phyloP scores from a whole-genome alignment of 1,284 basidiomycete genomes.

The Tranzscheliella williamsii region DNA sequence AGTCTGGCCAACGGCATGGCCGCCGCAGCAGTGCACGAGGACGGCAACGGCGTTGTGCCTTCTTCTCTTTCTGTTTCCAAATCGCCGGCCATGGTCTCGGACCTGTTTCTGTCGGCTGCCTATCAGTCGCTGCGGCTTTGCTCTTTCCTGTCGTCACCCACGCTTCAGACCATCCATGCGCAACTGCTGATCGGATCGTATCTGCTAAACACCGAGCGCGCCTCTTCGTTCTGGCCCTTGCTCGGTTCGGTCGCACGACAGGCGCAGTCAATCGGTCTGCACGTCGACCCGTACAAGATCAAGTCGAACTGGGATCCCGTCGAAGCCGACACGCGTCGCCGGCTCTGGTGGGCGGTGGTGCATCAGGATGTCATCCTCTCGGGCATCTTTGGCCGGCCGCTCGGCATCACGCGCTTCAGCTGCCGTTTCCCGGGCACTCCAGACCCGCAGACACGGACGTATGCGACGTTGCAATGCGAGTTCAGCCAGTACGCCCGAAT shows the following conservation, averaged over 20 bases:
- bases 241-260: constrained; percentile 34
- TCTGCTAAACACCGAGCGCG: constrained; percentile 33
- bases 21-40: too few relatives aligned
- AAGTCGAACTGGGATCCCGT: constrained; percentile 21
- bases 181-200: constrained; percentile 37
- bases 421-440: constrained; percentile 13
- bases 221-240: constrained; percentile 33
- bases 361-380: constrained; percentile 36
- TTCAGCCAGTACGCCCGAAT: constrained; percentile 18
- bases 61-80: neutral
- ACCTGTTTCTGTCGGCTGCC: constrained; percentile 32
- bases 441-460: constrained; percentile 3
- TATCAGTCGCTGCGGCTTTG: constrained; percentile 36
- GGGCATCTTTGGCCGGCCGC: constrained; percentile 32
- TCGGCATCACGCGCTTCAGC: constrained; percentile 27
- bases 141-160: constrained; percentile 30
- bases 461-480: constrained; percentile 27
- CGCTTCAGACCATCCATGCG: constrained; percentile 38
- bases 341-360: constrained; percentile 39
- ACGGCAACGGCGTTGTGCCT: neutral
- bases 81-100: constrained; percentile 29
- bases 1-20: too few relatives aligned
- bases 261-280: constrained; percentile 34
- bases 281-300: constrained; percentile 33
- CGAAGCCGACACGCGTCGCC: constrained; percentile 22